phyloP scores from a whole-genome alignment of 805 yeast species.

The Yamadazyma phyllophila region DNA sequence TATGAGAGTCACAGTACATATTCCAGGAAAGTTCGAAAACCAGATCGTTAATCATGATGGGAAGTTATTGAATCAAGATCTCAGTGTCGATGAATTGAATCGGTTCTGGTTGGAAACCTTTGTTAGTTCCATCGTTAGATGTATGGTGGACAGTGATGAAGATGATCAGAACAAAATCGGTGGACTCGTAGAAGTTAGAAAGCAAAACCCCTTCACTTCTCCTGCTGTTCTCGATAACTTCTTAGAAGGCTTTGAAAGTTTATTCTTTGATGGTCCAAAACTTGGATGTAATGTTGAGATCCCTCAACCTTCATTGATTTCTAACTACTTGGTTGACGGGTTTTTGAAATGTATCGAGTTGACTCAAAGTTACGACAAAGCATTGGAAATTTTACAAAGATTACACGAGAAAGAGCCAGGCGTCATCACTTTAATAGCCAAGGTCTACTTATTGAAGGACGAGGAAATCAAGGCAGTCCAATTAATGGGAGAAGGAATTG shows the following conservation, averaged over 20 bases:
- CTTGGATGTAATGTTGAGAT: constrained; percentile 65
- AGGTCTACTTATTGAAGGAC: constrained; percentile 50
- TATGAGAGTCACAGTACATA: constrained; percentile 66
- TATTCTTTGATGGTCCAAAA: constrained; percentile 64
- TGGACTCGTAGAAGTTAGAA: constrained; percentile 79
- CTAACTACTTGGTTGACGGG: constrained; percentile 75
- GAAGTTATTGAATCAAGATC: constrained; percentile 49
- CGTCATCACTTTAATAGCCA: constrained; percentile 58
- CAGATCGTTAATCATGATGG: constrained; percentile 51
- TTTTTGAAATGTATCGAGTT: constrained; percentile 61
- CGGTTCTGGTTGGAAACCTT: constrained; percentile 51
- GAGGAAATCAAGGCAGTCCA: constrained; percentile 60
- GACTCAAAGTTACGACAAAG: constrained; percentile 63
- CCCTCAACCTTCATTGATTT: constrained; percentile 61
- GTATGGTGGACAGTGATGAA: constrained; percentile 67
- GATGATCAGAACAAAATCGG: constrained; percentile 54
- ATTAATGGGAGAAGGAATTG: constrained; percentile 50
- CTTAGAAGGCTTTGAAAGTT: constrained; percentile 59
- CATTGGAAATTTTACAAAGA: constrained; percentile 54
- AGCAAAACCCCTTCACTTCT: constrained; percentile 68
- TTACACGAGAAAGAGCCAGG: constrained; percentile 51
- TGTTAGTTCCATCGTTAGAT: constrained; percentile 70
- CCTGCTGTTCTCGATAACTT: constrained; percentile 46
- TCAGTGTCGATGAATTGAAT: constrained; percentile 62
- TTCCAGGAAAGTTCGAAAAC: constrained; percentile 72